phyloP scores from a whole-genome alignment of 140 eudicot species.

The Anethum foeniculum region DNA sequence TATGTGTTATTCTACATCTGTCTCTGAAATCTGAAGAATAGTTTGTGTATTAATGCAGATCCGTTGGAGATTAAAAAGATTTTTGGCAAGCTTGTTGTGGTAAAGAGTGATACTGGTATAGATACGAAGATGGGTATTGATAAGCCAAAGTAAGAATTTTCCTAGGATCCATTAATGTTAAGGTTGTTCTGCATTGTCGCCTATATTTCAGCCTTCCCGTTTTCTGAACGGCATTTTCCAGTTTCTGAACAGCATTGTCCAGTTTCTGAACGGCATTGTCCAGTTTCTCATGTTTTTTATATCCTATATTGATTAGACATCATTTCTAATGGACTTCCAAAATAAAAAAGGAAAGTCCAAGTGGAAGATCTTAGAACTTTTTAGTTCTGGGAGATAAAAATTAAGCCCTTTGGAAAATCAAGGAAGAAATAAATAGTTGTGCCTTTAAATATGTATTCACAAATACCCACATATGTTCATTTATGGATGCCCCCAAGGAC shows the following conservation, averaged over 20 bases:
- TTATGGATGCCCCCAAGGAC: neutral
- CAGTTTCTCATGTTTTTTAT: neutral
- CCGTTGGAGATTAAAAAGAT: constrained; percentile 43
- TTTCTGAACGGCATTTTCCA: neutral
- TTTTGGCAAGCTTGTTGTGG: constrained; percentile 65
- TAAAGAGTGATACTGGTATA: constrained; percentile 49
- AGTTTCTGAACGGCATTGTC: neutral
- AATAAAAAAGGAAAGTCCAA: neutral
- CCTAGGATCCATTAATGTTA: constrained; percentile 1
- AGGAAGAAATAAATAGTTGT: neutral
- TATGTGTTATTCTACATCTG: neutral
- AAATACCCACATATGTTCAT: neutral
- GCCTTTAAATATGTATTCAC: neutral
- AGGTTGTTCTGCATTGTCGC: neutral
- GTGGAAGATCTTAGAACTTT: neutral
- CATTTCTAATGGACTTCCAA: neutral
- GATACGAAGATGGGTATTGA: constrained; percentile 66
- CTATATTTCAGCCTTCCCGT: neutral
- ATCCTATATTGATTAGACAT: neutral
- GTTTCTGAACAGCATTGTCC: neutral
- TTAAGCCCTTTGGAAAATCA: neutral
- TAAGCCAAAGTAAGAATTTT: constrained; percentile 72
- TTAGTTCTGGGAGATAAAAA: neutral
- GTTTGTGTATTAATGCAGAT: constrained; percentile 39
- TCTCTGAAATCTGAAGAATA: neutral